phyloP scores from a whole-genome alignment of 2,329 filamentous ascomycete genomes.

The Cytospora paraplurivora region DNA sequence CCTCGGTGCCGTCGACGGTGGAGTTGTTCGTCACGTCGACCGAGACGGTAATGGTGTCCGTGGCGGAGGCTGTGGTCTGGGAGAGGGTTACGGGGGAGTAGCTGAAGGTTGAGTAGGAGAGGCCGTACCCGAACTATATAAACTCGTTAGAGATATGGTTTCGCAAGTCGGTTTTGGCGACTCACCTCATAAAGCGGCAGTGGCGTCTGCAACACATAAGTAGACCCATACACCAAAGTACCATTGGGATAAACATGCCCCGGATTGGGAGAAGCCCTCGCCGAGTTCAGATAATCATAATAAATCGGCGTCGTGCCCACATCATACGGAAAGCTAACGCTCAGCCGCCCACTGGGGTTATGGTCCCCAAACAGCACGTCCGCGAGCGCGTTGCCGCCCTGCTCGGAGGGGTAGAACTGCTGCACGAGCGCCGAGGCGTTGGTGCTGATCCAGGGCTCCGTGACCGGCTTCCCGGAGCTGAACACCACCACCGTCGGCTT shows the following conservation, averaged over 20 bases:
- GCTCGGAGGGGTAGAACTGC: conserved; percentile 73
- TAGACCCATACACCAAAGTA: conserved; percentile 63
- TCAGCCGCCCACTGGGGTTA: conserved; percentile 67
- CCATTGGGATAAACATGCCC: conserved; percentile 59
- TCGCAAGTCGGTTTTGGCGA: not conserved
- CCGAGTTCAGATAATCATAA: conserved; percentile 73
- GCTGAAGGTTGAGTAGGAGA: conserved; percentile 65
- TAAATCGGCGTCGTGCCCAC: conserved; percentile 69
- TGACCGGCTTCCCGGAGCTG: conserved; percentile 71
- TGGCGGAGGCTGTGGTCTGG: conserved; percentile 46
- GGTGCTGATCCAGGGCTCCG: conserved; percentile 71
- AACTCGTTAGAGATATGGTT: not conserved
- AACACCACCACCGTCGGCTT: conserved; percentile 70
- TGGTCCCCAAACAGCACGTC: conserved; percentile 66
- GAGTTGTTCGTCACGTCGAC: conserved; percentile 65
- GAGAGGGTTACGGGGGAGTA: conserved; percentile 59
- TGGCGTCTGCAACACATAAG: conserved; percentile 64
- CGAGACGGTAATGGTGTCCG: conserved; percentile 58
- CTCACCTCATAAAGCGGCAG: conserved; percentile 56
- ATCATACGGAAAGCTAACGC: conserved; percentile 67
- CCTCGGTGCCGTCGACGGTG: conserved; percentile 61
- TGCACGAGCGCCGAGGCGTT: conserved; percentile 67
- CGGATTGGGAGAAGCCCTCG: conserved; percentile 53
- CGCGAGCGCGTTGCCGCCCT: conserved; percentile 67
- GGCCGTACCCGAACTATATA: conserved; percentile 63